These are phyloP conservation scores for Thalassiosira hispida DNA, from an alignment of 352 stramenopile genomes.

Conservation along the genomic window DNA sequence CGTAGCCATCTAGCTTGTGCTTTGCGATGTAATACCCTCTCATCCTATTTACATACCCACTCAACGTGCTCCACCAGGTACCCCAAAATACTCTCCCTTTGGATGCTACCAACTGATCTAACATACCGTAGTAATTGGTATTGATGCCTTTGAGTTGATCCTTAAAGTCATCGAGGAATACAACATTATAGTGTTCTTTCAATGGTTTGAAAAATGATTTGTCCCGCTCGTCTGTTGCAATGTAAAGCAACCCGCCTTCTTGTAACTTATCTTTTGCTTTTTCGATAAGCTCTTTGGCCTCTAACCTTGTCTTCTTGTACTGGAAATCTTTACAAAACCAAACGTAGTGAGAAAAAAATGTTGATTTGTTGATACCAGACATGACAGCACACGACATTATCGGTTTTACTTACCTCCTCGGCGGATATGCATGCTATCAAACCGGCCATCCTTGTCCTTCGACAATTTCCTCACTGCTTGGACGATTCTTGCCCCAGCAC, in stretches of 20 bases:
- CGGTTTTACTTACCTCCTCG: constrained; percentile 55
- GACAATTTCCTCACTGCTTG: constrained; percentile 34
- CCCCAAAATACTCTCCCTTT: constrained; percentile 61
- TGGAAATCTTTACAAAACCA: constrained; percentile 72
- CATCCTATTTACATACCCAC: constrained; percentile 82
- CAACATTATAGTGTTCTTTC: constrained; percentile 70
- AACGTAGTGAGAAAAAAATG: not conserved
- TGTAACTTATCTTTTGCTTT: constrained; percentile 59
- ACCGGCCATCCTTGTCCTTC: constrained; percentile 37
- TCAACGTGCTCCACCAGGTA: constrained; percentile 70
- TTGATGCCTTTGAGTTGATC: constrained; percentile 77
- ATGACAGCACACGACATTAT: not conserved
- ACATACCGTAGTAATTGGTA: constrained; percentile 87
- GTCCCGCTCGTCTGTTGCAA: constrained; percentile 85
- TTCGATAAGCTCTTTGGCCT: constrained; percentile 55
- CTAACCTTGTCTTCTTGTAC: constrained; percentile 80
- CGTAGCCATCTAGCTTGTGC: constrained; percentile 45
- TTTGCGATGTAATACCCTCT: constrained; percentile 71
- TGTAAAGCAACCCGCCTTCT: constrained; percentile 63
- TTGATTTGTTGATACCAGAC: not conserved
- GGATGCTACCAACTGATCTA: constrained; percentile 86
- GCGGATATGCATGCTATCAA: constrained; percentile 78
- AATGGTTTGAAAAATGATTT: constrained; percentile 85
- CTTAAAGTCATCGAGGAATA: constrained; percentile 86
- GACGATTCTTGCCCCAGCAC: constrained; percentile 60